Evolutionary conservation across 2,329 filamentous ascomycete genomes (phyloP).

Genomic region (Calycina marina): DNA sequence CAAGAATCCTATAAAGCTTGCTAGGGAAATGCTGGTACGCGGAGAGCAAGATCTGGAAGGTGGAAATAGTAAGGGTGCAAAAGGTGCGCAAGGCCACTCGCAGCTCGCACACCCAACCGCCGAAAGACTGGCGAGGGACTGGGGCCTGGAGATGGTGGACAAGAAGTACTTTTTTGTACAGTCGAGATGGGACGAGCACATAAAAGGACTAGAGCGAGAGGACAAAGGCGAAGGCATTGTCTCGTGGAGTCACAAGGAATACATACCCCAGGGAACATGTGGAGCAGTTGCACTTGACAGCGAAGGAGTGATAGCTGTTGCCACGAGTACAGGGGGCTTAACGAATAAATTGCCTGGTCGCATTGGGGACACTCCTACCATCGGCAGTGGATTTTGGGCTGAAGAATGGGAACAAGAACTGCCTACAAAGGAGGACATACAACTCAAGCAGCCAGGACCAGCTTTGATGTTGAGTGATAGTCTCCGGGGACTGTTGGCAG

Average conservation of each 20-base stretch:
- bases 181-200: slow-evolving; percentile 65
- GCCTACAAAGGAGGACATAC: slow-evolving; percentile 13
- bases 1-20: slow-evolving; percentile 68
- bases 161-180: slow-evolving; percentile 67
- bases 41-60: slow-evolving; percentile 46
- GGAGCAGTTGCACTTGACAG: slow-evolving; percentile 70
- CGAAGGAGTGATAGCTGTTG: slow-evolving; percentile 58
- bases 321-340: slow-evolving; percentile 58
- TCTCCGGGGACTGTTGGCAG: slow-evolving; percentile 35
- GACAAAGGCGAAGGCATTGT: slow-evolving; percentile 26
- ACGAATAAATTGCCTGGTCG: slow-evolving; percentile 81
- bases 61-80: slow-evolving; percentile 19
- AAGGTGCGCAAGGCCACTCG: slow-evolving; percentile 48
- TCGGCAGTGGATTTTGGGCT: slow-evolving; percentile 82
- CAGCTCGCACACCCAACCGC: slow-evolving; percentile 54
- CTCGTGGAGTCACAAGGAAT: slow-evolving; percentile 46
- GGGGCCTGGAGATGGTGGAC: slow-evolving; percentile 54
- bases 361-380: slow-evolving; percentile 72
- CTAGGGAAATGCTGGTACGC: slow-evolving; percentile 52
- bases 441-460: slow-evolving; percentile 16
- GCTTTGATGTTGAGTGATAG: slow-evolving; percentile 28
- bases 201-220: slow-evolving; percentile 38
- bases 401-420: slow-evolving; percentile 54
- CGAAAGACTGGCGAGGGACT: slow-evolving; percentile 50
- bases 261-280: slow-evolving; percentile 70